Percentiles rank a stretch among this genome's conserved stretches.
These are phyloP conservation scores for Luzula sylvatica DNA, from an alignment of 176 grass and related monocot genomes.

Conservation along the genomic window DNA sequence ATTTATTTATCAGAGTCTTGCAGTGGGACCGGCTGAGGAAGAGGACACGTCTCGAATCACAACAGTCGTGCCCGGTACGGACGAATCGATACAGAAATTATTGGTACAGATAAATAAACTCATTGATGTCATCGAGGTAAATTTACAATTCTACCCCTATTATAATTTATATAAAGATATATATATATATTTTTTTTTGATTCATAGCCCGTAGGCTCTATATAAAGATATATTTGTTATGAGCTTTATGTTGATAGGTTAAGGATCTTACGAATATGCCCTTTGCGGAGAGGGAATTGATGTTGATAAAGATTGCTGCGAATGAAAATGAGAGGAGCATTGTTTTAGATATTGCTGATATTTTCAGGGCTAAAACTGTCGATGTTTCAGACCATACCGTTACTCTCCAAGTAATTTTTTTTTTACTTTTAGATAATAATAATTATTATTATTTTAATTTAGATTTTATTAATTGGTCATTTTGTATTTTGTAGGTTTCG, in stretches of 20 bases:
- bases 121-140: slow-evolving; percentile 59
- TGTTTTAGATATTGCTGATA: slow-evolving; percentile 59
- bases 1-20: slow-evolving; percentile 41
- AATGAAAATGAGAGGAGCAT: slow-evolving; percentile 50
- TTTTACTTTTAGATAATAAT: background rate
- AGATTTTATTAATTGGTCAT: background rate
- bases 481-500: slow-evolving; percentile 32
- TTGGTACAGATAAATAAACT: slow-evolving; percentile 62
- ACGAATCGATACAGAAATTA: slow-evolving; percentile 60
- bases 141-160: too few species aligned
- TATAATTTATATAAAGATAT: too few species aligned
- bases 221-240: background rate
- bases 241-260: slow-evolving; percentile 28
- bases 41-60: slow-evolving; percentile 55
- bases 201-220: too few species aligned
- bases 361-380: slow-evolving; percentile 55
- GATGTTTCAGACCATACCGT: slow-evolving; percentile 73
- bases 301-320: slow-evolving; percentile 67
- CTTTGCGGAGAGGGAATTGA: slow-evolving; percentile 59
- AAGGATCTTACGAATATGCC: slow-evolving; percentile 53
- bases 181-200: too few species aligned
- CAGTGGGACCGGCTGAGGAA: slow-evolving; percentile 62
- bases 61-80: slow-evolving; percentile 67
- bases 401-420: slow-evolving; percentile 45
- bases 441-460: background rate